Conservation (phyloP, 2,329 filamentous ascomycete species). For the Botrytis fragariae region DNA sequence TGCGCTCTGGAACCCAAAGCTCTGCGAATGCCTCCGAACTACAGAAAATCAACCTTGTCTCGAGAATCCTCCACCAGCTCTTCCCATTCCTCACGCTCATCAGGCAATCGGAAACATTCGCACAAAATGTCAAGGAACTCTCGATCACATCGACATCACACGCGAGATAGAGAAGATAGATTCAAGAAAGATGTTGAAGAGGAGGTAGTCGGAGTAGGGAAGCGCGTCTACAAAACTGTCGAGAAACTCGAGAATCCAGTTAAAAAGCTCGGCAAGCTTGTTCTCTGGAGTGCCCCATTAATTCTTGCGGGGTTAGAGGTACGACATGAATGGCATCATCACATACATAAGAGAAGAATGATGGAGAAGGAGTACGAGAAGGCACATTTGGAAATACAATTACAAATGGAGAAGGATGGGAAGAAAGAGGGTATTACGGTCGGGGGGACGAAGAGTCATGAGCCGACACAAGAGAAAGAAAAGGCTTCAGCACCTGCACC, state of each 20-base stretch:
- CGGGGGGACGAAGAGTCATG: not conserved
- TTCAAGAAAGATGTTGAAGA: not conserved
- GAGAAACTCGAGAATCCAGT: conserved; percentile 19
- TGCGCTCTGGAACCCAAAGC: not conserved
- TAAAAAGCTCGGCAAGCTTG: conserved; percentile 17
- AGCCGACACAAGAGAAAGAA: not conserved
- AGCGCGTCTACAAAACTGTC: not conserved
- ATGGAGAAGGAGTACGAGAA: conserved; percentile 22
- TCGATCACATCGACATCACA: not conserved
- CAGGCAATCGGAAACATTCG: not conserved
- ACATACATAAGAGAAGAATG: conserved; percentile 18
- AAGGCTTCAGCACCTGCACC: not conserved
- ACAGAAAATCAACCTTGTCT: conserved; percentile 1
- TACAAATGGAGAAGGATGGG: conserved; percentile 9
- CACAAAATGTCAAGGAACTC: not conserved
- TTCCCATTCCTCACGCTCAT: conserved; percentile 8
- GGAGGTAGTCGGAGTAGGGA: not conserved
- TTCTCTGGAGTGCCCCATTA: conserved; percentile 13
- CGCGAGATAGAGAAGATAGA: not conserved
- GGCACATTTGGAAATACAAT: conserved; percentile 17
- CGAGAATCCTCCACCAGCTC: conserved; percentile 9
- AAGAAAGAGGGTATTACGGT: not conserved
- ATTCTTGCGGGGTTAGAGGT: conserved; percentile 17
- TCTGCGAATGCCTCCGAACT: conserved; percentile 1
- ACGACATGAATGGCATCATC: conserved; percentile 18